Percentiles rank a stretch among this genome's conserved stretches.
Conservation (phyloP, 2,329 filamentous ascomycete genomes). For the Sporothrix dimorphospora region DNA sequence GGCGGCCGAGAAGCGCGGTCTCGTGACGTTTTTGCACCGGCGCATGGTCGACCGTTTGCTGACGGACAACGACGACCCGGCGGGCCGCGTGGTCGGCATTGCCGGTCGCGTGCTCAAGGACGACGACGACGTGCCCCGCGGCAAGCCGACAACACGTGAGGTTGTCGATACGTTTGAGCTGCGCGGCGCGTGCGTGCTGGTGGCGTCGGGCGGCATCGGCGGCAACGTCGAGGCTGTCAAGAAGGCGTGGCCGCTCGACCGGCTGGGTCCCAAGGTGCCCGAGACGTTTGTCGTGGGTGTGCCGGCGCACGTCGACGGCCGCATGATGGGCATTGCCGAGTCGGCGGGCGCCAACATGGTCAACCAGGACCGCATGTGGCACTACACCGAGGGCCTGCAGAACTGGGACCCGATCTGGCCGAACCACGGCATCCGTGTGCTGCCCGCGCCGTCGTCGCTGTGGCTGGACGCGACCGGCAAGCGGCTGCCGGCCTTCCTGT, state of each 20-base stretch:
- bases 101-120: constrained; percentile 56
- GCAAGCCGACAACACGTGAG: constrained; percentile 54
- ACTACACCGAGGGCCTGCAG: constrained; percentile 64
- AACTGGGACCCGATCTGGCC: constrained; percentile 69
- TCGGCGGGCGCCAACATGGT: constrained; percentile 56
- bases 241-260: constrained; percentile 59
- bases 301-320: constrained; percentile 65
- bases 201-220: constrained; percentile 63
- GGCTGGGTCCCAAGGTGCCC: constrained; percentile 60
- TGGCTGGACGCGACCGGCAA: constrained; percentile 66
- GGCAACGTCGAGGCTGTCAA: constrained; percentile 65
- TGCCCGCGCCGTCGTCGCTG: constrained; percentile 63
- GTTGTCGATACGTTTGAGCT: constrained; percentile 58
- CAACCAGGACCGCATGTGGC: constrained; percentile 68
- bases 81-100: constrained; percentile 57
- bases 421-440: constrained; percentile 60
- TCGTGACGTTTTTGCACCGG: constrained; percentile 59
- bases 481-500: constrained; percentile 59
- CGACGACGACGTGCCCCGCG: constrained; percentile 52
- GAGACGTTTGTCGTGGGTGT: constrained; percentile 62
- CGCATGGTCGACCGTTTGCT: constrained; percentile 62
- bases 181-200: constrained; percentile 55
- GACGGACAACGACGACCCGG: constrained; percentile 47
- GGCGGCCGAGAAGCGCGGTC: constrained; percentile 55
- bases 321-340: constrained; percentile 63